Conservation (phyloP, 1,139 yeast genomes). For the Zygosaccharomyces pseudobailii region DNA sequence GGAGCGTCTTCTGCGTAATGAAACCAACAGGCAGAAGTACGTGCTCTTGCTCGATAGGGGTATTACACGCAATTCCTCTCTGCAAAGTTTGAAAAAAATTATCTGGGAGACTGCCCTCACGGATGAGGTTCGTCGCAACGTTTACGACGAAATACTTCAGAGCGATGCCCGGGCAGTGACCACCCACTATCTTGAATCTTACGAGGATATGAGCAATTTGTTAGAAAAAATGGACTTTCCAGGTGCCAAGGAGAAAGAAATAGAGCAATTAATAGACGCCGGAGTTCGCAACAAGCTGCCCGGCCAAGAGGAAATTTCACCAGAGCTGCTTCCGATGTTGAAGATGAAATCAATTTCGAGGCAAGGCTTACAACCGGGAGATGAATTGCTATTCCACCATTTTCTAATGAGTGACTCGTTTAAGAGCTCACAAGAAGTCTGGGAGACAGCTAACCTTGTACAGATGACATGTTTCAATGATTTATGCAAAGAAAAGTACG, state of each 20-base stretch:
- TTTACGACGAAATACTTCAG: slow-evolving; percentile 33
- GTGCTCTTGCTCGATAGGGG: slow-evolving; percentile 28
- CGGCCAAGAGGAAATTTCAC: slow-evolving; percentile 14
- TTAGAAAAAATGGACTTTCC: slow-evolving; percentile 31
- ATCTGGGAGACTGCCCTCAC: slow-evolving; percentile 40
- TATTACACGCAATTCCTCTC: slow-evolving; percentile 35
- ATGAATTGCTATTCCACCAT: slow-evolving; percentile 31
- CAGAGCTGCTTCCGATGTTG: slow-evolving; percentile 24
- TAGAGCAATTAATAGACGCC: slow-evolving; percentile 24
- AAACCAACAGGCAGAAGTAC: slow-evolving; percentile 35
- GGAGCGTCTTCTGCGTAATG: slow-evolving; percentile 33
- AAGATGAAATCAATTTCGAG: slow-evolving; percentile 30
- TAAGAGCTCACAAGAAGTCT: slow-evolving; percentile 20
- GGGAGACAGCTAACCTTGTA: slow-evolving; percentile 32
- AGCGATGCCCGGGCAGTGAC: slow-evolving; percentile 26
- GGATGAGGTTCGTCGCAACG: slow-evolving; percentile 32
- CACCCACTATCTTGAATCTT: slow-evolving; percentile 31
- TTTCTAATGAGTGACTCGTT: slow-evolving; percentile 23
- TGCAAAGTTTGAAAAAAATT: slow-evolving; percentile 38
- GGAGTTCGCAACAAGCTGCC: slow-evolving; percentile 19
- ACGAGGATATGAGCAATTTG: slow-evolving; percentile 27
- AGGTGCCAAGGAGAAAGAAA: slow-evolving; percentile 29
- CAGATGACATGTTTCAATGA: slow-evolving; percentile 34
- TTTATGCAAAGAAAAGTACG: slow-evolving; percentile 29
- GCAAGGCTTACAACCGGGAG: slow-evolving; percentile 32